These are phyloP conservation scores for Eimeria sp. DNA, from an alignment of 169 alveolate species.

Conservation along the genomic window DNA sequence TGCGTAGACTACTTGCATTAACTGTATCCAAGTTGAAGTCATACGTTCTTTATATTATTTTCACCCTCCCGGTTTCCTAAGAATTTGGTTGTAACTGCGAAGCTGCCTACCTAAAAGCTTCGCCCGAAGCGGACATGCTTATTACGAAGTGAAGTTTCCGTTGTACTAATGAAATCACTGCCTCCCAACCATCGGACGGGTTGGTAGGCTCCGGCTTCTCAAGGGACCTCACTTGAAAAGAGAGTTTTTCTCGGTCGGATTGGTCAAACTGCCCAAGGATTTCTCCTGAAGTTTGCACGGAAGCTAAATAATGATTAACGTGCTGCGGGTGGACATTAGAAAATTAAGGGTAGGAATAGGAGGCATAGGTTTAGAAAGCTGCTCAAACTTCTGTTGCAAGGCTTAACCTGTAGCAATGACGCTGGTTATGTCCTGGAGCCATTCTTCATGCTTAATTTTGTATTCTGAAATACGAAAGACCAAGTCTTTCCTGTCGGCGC, in stretches of 20 bases:
- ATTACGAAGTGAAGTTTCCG: slow-evolving; percentile 54
- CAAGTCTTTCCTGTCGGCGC: slow-evolving; percentile 58
- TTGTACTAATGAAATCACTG: slow-evolving; percentile 33
- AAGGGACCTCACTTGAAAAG: slow-evolving; percentile 43
- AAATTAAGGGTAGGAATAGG: neutral
- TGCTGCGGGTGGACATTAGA: neutral
- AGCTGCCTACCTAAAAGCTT: slow-evolving; percentile 80
- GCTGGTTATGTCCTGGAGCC: slow-evolving; percentile 74
- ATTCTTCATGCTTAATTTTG: slow-evolving; percentile 57
- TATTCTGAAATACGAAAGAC: slow-evolving; percentile 69
- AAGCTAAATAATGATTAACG: neutral
- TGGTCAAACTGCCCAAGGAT: slow-evolving; percentile 69
- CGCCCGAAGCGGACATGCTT: slow-evolving; percentile 75
- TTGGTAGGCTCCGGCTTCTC: slow-evolving; percentile 62
- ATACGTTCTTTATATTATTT: neutral
- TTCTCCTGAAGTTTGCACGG: slow-evolving; percentile 49
- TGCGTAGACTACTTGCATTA: neutral
- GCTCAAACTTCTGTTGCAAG: neutral
- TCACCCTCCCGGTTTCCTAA: neutral
- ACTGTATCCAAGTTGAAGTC: neutral
- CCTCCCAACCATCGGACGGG: slow-evolving; percentile 59
- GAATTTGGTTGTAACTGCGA: neutral
- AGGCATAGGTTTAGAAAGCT: neutral
- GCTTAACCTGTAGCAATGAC: slow-evolving; percentile 44
- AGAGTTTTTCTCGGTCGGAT: slow-evolving; percentile 53